phyloP scores from a whole-genome alignment of 2,329 filamentous ascomycete genomes.

The Pseudogymnoascus sp. region DNA sequence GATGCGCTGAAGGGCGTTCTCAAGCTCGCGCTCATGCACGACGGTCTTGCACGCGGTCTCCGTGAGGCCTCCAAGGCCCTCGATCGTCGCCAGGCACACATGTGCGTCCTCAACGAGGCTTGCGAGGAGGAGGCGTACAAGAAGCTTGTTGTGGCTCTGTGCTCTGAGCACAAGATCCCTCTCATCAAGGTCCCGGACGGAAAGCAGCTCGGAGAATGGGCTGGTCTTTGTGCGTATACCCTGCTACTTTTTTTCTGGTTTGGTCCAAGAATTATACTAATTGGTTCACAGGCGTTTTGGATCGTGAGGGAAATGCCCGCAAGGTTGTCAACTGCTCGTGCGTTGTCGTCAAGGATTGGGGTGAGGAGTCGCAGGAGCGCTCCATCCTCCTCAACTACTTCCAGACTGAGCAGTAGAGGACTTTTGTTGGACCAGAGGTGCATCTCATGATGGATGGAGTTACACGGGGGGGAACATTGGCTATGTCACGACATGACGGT shows the following conservation, averaged over 20 bases:
- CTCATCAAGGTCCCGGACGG: slow-evolving; percentile 99
- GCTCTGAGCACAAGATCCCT: slow-evolving; percentile 99
- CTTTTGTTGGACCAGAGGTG: slow-evolving; percentile 16
- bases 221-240: slow-evolving; percentile 84
- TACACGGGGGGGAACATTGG: slow-evolving; percentile 24
- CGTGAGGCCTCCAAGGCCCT: slow-evolving; percentile 98
- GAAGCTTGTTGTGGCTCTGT: slow-evolving; percentile 98
- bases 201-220: slow-evolving; percentile 99
- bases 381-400: slow-evolving; percentile 99
- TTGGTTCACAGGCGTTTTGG: slow-evolving; percentile 69
- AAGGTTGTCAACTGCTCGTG: slow-evolving; percentile 99
- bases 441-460: slow-evolving; percentile 24
- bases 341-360: slow-evolving; percentile 99
- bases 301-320: slow-evolving; percentile 98
- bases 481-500: slow-evolving; percentile 26
- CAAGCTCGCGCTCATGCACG: slow-evolving; percentile 98
- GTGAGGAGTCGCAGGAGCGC: slow-evolving; percentile 99
- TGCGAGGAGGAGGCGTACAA: slow-evolving; percentile 99
- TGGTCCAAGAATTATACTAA: slow-evolving; percentile 18
- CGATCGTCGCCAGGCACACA: slow-evolving; percentile 97
- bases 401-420: slow-evolving; percentile 73
- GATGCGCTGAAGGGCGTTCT: slow-evolving; percentile 98
- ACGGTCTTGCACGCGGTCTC: slow-evolving; percentile 96
- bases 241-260: slow-evolving; percentile 17
- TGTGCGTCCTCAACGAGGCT: slow-evolving; percentile 99